Evolutionary conservation across 208 protist species (phyloP).

Genomic region (Porcisia deanei): DNA sequence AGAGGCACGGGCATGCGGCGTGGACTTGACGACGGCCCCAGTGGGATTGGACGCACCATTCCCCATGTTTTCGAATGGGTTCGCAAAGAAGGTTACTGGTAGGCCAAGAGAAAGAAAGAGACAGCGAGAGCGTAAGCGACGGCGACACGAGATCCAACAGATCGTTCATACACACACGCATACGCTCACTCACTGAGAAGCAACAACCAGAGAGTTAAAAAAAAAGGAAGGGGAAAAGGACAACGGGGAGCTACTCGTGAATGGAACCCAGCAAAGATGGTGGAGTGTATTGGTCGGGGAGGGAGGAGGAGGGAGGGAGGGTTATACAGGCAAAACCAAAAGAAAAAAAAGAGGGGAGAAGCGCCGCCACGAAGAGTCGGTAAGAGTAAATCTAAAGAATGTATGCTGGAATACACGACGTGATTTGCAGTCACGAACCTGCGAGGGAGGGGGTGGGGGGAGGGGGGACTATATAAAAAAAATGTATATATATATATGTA

Average conservation of each 20-base stretch:
- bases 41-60: slow-evolving; percentile 23
- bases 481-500: no score
- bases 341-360: no score
- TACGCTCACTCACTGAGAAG: neutral
- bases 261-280: neutral
- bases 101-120: neutral
- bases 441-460: no score
- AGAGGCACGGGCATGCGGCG: slow-evolving; percentile 11
- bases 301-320: neutral
- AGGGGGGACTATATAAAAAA: no score
- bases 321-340: no score
- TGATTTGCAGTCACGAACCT: no score
- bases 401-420: no score
- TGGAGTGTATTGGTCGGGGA: neutral
- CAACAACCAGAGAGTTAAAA: neutral
- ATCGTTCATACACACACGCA: neutral
- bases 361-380: no score
- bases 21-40: neutral
- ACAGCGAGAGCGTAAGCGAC: neutral
- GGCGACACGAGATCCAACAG: neutral
- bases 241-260: neutral
- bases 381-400: no score
- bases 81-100: neutral
- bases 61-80: slow-evolving; percentile 20
- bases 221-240: slow-evolving; percentile 2